A percentile compares a stretch with the other conserved stretches of the same genome.
These are phyloP conservation scores for Acacia crassicarpa DNA, from an alignment of 306 rosid genomes.

Conservation along the genomic window DNA sequence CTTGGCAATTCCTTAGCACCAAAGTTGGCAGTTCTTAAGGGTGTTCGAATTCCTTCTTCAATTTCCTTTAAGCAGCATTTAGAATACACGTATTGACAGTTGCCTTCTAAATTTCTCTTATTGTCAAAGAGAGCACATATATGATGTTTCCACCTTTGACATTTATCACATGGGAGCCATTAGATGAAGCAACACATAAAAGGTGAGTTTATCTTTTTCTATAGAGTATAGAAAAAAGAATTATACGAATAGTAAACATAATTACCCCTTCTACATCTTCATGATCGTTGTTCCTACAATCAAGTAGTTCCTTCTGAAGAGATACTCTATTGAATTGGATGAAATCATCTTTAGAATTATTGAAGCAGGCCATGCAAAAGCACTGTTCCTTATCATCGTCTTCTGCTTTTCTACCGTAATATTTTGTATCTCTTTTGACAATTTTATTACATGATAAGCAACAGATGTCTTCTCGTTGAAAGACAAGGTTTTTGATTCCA, in stretches of 20 bases:
- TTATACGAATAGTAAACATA: constrained; percentile 16
- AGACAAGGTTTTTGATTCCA: constrained; percentile 28
- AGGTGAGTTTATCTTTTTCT: constrained; percentile 13
- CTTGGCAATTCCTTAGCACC: constrained; percentile 58
- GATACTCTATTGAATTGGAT: constrained; percentile 35
- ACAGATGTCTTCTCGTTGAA: constrained; percentile 38
- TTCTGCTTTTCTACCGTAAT: constrained; percentile 39
- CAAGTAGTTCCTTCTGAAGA: constrained; percentile 44
- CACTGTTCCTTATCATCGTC: constrained; percentile 31
- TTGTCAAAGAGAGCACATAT: constrained; percentile 61
- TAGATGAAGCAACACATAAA: constrained; percentile 30
- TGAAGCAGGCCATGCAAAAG: constrained; percentile 54
- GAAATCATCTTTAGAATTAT: constrained; percentile 30
- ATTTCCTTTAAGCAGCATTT: constrained; percentile 45
- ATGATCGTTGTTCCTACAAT: constrained; percentile 35
- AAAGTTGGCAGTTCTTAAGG: constrained; percentile 32
- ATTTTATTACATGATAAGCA: constrained; percentile 43
- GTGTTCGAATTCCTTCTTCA: constrained; percentile 35
- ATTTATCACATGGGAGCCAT: constrained; percentile 75
- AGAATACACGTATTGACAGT: constrained; percentile 51
- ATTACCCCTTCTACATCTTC: constrained; percentile 48
- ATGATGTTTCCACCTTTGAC: constrained; percentile 68
- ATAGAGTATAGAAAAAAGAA: constrained; percentile 5
- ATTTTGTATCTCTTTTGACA: constrained; percentile 37
- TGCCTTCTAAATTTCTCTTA: constrained; percentile 40